Base-by-base conservation (phyloP, 176 grass and related monocot genomes). In the Carex pumila region DNA sequence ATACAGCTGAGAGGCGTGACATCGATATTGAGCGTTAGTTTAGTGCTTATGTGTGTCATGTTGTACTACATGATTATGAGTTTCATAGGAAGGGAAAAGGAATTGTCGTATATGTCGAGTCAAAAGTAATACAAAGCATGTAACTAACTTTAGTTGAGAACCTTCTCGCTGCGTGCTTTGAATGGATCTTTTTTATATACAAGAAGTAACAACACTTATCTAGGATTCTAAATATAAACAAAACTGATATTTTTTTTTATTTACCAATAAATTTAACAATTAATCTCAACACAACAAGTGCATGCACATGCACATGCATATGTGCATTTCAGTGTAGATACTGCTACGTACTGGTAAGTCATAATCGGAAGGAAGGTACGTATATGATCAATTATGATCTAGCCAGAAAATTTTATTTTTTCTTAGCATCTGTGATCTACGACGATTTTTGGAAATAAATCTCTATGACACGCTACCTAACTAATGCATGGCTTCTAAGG, bases 401-500 rank as follows among this genome's bases (percentile, higher is more conserved):
- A 1, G 65, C 32, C 15, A 69, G 5, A 18, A 18, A 17, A 25
- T 25, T 25, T 69, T 66, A 9, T 6, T 18, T 18, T 66, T 31
- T 65, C 11, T 58, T 67, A 36, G 30, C 30, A 3, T 34, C 1
- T 2, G 2, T 34, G 32, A 34, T 34, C 32, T 34, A 3, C 32
- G 3, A 2, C 32, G 3, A 25, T 25, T 25, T 25, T 25, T 25
- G 25, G 25, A 25, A 25, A 25, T 25, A 25, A 25, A 25, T 25
- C 25, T 25, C 0, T 25, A 25, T 25, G 25, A 25, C 25, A 25
- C 25, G 25, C 25, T 25, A 25, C 25, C 25, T 25, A 25, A 25
- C 25, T 25, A 25, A 34, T 37, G 79, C 79, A 63, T 65, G 60
- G 80, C 61, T 81, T 59, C 53, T 82, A 66, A 82, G 58, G 5